Evolutionary conservation across 148 eudicot species (phyloP).

Genomic region (Beta vulgaris): DNA sequence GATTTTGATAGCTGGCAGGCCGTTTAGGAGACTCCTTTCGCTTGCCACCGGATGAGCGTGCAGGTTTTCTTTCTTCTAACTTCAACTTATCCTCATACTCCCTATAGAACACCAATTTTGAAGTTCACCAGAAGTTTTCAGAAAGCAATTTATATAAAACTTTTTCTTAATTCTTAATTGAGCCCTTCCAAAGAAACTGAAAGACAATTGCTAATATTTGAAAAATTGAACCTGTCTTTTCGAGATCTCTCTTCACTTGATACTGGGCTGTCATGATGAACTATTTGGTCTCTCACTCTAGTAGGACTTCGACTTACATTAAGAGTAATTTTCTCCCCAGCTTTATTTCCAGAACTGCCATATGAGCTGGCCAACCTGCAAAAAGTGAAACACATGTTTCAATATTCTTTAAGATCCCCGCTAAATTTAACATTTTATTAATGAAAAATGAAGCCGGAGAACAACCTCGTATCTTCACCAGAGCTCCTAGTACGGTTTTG

Average conservation of each 20-base stretch:
- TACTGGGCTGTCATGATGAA: slow-evolving; percentile 35
- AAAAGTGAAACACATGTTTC: background rate
- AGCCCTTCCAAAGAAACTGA: background rate
- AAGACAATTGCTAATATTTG: background rate
- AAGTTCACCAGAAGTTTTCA: slow-evolving; percentile 23
- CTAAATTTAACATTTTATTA: background rate
- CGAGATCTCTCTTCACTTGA: slow-evolving; percentile 25
- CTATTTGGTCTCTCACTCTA: slow-evolving; percentile 36
- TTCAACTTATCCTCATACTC: slow-evolving; percentile 40
- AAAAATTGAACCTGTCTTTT: slow-evolving; percentile 41
- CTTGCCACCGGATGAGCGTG: slow-evolving; percentile 27
- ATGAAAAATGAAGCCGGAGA: background rate
- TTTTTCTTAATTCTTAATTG: background rate
- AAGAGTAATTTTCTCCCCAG: slow-evolving; percentile 28
- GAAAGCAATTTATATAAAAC: background rate
- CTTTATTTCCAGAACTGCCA: slow-evolving; percentile 30
- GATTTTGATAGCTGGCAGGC: slow-evolving; percentile 22
- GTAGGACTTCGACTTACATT: slow-evolving; percentile 44
- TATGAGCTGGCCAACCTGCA: slow-evolving; percentile 45
- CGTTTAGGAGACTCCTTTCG: slow-evolving; percentile 38
- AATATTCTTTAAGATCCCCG: background rate
- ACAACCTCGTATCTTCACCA: slow-evolving; percentile 35
- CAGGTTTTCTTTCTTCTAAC: slow-evolving; percentile 38
- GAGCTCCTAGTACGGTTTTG: slow-evolving; percentile 34
- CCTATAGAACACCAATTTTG: slow-evolving; percentile 31